Conservation (phyloP, 1,139 yeast genomes). For the Hemisphaericaspora subhashii region DNA sequence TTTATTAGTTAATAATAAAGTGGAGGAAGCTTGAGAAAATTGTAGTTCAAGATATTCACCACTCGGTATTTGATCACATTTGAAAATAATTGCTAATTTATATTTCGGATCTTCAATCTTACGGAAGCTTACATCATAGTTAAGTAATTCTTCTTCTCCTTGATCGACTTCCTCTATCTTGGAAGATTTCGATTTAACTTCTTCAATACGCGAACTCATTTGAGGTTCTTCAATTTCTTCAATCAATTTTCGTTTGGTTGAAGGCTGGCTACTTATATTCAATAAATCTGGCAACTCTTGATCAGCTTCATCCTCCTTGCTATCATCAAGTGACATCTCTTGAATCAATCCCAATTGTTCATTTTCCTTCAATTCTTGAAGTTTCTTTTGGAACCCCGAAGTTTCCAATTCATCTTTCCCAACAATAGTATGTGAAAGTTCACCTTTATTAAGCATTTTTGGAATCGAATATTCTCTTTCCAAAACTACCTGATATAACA, state of each 20-base stretch:
- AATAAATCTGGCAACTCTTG: conserved; percentile 21
- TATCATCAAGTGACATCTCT: conserved; percentile 27
- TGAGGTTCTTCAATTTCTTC: conserved; percentile 32
- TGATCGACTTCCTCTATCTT: no score
- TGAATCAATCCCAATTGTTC: conserved; percentile 45
- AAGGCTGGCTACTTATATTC: conserved; percentile 14
- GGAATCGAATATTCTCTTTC: conserved; percentile 53
- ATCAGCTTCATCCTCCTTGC: conserved; percentile 16
- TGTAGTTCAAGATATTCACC: conserved; percentile 3
- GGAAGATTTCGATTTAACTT: no score
- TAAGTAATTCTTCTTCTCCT: not conserved
- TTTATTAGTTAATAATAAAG: conserved; percentile 1
- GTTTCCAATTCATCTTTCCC: conserved; percentile 31
- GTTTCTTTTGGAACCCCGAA: conserved; percentile 32
- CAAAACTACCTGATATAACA: conserved; percentile 38
- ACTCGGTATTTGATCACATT: conserved; percentile 2
- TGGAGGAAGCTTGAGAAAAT: conserved; percentile 4
- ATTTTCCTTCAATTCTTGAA: conserved; percentile 34
- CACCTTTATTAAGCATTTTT: conserved; percentile 64
- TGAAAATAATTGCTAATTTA: conserved; percentile 6
- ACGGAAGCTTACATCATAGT: conserved; percentile 5
- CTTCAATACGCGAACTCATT: not conserved
- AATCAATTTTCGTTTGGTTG: conserved; percentile 28
- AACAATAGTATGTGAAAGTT: conserved; percentile 37
- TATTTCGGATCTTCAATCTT: conserved; percentile 4